These are phyloP conservation scores for Azolla pinnata DNA, from an alignment of 75 land plant species.

Conservation along the genomic window DNA sequence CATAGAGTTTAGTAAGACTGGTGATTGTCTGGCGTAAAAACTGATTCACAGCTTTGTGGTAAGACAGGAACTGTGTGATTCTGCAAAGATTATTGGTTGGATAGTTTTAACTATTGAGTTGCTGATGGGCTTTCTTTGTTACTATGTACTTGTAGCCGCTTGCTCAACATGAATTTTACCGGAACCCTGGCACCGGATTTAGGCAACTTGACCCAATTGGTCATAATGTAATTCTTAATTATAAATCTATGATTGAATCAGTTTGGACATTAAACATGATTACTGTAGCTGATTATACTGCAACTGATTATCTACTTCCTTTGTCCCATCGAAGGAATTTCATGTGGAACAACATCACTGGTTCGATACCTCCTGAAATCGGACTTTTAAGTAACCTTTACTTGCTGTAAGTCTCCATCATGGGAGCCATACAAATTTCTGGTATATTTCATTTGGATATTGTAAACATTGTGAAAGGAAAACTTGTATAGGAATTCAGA, in stretches of 20 bases:
- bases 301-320: too few relatives aligned
- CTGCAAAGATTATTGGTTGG: background rate
- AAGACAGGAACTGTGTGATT: background rate
- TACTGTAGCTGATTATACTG: too few relatives aligned
- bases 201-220: slow-evolving; percentile 26
- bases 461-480: too few relatives aligned
- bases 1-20: background rate
- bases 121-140: background rate
- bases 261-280: too few relatives aligned
- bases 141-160: slow-evolving; percentile 30
- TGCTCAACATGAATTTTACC: slow-evolving; percentile 59
- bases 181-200: slow-evolving; percentile 56
- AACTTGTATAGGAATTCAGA: too few relatives aligned
- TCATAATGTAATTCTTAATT: slow-evolving; percentile 36
- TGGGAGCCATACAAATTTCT: background rate
- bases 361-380: slow-evolving; percentile 1
- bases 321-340: background rate
- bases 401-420: background rate
- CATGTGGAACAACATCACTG: slow-evolving; percentile 16
- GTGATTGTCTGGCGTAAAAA: too few relatives aligned
- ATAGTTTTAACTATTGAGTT: background rate
- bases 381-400: background rate
- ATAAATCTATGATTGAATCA: too few relatives aligned
- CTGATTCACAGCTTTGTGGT: background rate
- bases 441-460: too few relatives aligned